A percentile compares a stretch with the other conserved stretches of the same genome.
phyloP scores from a whole-genome alignment of 345 rosid genomes.

The Erucastrum elatum region DNA sequence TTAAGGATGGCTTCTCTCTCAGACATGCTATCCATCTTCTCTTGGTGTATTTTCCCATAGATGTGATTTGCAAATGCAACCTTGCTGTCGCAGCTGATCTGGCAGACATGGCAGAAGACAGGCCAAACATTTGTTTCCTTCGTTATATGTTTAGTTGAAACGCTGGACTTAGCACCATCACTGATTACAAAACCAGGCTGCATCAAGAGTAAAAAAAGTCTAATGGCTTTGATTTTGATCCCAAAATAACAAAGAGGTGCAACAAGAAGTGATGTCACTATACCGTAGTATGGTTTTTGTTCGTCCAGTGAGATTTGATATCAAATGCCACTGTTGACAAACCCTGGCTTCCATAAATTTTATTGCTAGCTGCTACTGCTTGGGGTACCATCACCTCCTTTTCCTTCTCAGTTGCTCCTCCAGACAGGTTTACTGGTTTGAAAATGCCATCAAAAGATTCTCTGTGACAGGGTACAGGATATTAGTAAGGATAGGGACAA shows the following conservation, averaged over 20 bases:
- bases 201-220: neutral
- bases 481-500: neutral
- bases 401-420: constrained; percentile 14
- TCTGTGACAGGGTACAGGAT: constrained; percentile 14
- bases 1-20: constrained; percentile 4
- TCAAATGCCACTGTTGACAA: constrained; percentile 9
- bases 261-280: constrained; percentile 6
- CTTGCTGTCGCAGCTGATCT: constrained; percentile 24
- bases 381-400: neutral
- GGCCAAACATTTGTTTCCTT: constrained; percentile 18
- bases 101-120: constrained; percentile 31
- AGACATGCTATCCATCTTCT: neutral
- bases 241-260: neutral
- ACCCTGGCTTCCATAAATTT: neutral
- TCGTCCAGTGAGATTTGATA: neutral
- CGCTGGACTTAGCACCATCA: constrained; percentile 1
- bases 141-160: neutral
- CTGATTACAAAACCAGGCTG: constrained; percentile 14
- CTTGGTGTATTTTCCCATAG: too few species aligned
- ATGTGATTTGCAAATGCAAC: constrained; percentile 28
- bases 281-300: neutral
- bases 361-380: neutral
- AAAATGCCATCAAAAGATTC: constrained; percentile 40
- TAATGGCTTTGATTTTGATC: constrained; percentile 4
- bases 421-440: constrained; percentile 21